Evolutionary conservation across 192 early-diverging fungal genomes (phyloP), one percentile per base, ranked within the genome.

Genomic region (Podila minutissima): DNA sequence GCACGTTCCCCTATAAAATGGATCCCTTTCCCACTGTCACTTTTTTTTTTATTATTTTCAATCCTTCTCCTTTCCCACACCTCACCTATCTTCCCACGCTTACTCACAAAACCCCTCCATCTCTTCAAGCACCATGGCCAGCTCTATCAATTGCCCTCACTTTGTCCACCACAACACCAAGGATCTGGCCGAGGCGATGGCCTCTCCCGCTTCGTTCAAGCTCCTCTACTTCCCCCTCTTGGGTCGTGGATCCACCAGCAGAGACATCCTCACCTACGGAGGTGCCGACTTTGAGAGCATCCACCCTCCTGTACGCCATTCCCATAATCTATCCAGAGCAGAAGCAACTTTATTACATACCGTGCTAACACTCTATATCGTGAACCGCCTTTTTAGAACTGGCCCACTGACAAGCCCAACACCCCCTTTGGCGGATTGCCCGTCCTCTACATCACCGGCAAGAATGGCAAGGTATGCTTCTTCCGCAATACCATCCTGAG

Each of bases 191-290:
- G n/a, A 24, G 9, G 33, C 66, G 0, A 29, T 67, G 12, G 33
- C 49, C 28, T 17, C 22, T 26, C 66, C 66, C 0, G 51, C 53
- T 4, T 67, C 66, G 22, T 67, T 67, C 51, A 67, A 67, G 31
- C 50, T 67, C 1, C 53, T 67, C 53, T 67, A 67, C 53, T 67
- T 67, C 51, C 66, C 66, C 9, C 33, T 67, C 32, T 8, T 53
- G 32, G 49, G 49, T 0, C 49, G 22, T 22, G 66, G 32, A 29
- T 48, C 66, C 2, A 67, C 66, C 10, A 67, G 33, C 32, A 29
- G 66, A 26, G 66, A 67, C 31, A 58, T 67, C 33, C 31, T 67
- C 31, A 19, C 17, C 28, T 55, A 37, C 22, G 66, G 31, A 2
- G 31, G 22, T 9, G 53, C 53, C 9, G 11, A 41, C 2, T 67